phyloP scores from a whole-genome alignment of 768 basidiomycete species.

The Psilocybe cubensis region DNA sequence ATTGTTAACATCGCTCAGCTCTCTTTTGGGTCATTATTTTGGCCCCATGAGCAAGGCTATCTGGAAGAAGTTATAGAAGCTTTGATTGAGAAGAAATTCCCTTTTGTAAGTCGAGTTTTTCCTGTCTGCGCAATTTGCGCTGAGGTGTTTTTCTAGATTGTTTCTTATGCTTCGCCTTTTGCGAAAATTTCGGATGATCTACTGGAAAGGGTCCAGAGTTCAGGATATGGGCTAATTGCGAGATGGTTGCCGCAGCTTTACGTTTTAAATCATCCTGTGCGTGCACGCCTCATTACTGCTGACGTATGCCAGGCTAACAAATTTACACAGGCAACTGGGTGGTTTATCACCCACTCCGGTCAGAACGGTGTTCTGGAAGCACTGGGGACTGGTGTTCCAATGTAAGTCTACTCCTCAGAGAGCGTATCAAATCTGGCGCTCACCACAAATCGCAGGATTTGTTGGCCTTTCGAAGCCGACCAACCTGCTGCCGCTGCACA shows the following conservation, averaged over 20 bases:
- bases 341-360: constrained; percentile 13
- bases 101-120: neutral
- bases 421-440: neutral
- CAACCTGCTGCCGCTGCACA: constrained; percentile 12
- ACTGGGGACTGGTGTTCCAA: constrained; percentile 9
- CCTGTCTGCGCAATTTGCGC: neutral
- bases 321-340: constrained; percentile 5
- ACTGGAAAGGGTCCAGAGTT: neutral
- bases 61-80: constrained; percentile 7
- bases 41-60: neutral
- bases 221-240: neutral
- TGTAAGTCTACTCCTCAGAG: neutral
- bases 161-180: neutral
- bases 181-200: neutral
- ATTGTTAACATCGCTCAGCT: neutral
- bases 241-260: constrained; percentile 3
- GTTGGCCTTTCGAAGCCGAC: constrained; percentile 11
- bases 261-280: constrained; percentile 14
- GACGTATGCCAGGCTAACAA: neutral
- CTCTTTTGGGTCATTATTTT: constrained; percentile 6
- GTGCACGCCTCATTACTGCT: neutral
- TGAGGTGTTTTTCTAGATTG: neutral
- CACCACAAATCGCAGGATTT: neutral
- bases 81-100: constrained; percentile 5
- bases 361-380: constrained; percentile 12